A percentile compares a stretch with the other conserved stretches of the same genome.
phyloP scores from a whole-genome alignment of 495 filamentous ascomycete genomes.

The Tuber melanosporum region DNA sequence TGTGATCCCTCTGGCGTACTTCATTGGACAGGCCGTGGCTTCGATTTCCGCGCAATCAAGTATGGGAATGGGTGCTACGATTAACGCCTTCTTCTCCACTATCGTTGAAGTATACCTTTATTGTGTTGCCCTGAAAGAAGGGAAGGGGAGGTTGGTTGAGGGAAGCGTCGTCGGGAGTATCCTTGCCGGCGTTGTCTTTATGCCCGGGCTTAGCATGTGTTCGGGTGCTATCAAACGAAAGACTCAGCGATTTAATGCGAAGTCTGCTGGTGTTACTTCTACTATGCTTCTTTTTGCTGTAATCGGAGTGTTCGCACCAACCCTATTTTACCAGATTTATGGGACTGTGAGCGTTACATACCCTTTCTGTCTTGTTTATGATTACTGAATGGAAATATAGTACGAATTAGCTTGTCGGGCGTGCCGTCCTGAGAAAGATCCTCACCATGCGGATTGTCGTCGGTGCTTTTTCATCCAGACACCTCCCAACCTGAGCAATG shows the following conservation, averaged over 20 bases:
- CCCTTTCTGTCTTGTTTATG: neutral
- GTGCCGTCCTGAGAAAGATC: slow-evolving; percentile 53
- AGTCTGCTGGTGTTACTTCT: slow-evolving; percentile 91
- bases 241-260: slow-evolving; percentile 97
- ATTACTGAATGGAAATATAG: slow-evolving; percentile 48
- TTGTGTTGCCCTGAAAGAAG: slow-evolving; percentile 85
- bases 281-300: slow-evolving; percentile 98
- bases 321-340: slow-evolving; percentile 98
- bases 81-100: slow-evolving; percentile 99
- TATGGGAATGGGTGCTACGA: slow-evolving; percentile 98
- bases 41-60: slow-evolving; percentile 97
- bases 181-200: slow-evolving; percentile 90
- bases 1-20: slow-evolving; percentile 96
- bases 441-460: slow-evolving; percentile 63
- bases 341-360: slow-evolving; percentile 62
- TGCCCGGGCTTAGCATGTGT: slow-evolving; percentile 97
- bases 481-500: slow-evolving; percentile 68
- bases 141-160: slow-evolving; percentile 88
- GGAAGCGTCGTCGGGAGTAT: slow-evolving; percentile 97
- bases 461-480: slow-evolving; percentile 89
- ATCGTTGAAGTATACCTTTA: slow-evolving; percentile 98
- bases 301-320: slow-evolving; percentile 94
- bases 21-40: slow-evolving; percentile 98
- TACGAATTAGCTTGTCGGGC: slow-evolving; percentile 87
- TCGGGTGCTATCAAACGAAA: slow-evolving; percentile 97